phyloP scores from a whole-genome alignment of 345 rosid species.

The Erodium maritimum region DNA sequence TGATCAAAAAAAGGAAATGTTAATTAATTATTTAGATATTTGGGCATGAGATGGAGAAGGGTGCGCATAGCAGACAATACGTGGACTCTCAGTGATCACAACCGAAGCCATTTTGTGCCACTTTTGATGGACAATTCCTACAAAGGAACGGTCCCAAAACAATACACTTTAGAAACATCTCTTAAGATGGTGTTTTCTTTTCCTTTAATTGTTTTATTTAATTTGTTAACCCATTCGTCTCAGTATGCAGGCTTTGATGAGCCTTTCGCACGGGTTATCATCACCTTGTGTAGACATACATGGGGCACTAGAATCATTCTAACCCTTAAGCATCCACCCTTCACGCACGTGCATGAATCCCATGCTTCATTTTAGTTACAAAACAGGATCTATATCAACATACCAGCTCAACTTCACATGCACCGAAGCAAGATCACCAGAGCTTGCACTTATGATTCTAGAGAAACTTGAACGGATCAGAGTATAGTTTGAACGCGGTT shows the following conservation, averaged over 20 bases:
- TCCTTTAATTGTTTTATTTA: too few species aligned
- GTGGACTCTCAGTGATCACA: neutral
- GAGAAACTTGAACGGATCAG: too few species aligned
- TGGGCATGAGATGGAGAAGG: too few species aligned
- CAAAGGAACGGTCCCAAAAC: neutral
- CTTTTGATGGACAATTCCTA: neutral
- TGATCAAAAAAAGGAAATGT: too few species aligned
- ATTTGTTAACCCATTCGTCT: too few species aligned
- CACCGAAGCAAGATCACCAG: too few species aligned
- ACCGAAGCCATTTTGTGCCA: neutral
- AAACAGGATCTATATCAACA: too few species aligned
- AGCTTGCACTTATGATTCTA: too few species aligned
- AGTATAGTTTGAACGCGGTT: too few species aligned
- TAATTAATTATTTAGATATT: too few species aligned
- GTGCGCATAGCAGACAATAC: neutral
- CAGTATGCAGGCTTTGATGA: neutral
- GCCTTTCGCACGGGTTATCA: neutral
- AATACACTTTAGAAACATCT: neutral
- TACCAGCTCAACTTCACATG: too few species aligned
- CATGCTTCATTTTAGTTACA: too few species aligned
- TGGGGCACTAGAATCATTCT: neutral
- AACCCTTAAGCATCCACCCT: neutral
- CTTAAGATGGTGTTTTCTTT: neutral
- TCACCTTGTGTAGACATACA: neutral
- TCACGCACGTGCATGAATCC: neutral